phyloP scores from a whole-genome alignment of 176 grass and related monocot species.

The Hordeum marinum region DNA sequence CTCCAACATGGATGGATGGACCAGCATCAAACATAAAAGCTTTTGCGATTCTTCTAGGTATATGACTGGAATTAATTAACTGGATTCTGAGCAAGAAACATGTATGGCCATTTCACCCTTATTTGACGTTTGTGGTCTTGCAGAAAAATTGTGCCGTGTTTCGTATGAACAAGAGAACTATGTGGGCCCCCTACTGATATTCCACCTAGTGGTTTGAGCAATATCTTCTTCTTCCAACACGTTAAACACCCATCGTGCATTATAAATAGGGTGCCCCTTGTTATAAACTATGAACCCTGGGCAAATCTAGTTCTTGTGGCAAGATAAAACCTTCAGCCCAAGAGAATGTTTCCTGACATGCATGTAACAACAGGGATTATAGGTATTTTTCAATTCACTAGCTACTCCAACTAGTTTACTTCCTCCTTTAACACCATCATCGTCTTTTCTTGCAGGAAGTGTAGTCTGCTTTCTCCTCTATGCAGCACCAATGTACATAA shows the following conservation, averaged over 20 bases:
- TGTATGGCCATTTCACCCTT: background rate
- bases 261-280: constrained; percentile 21
- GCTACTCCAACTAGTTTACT: background rate
- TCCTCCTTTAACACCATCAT: background rate
- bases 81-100: background rate
- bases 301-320: background rate
- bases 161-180: background rate
- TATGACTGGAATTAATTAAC: background rate
- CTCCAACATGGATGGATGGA: background rate
- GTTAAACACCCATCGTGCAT: background rate
- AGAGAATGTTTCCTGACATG: constrained; percentile 21
- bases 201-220: constrained; percentile 16
- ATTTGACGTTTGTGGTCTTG: background rate
- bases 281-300: background rate
- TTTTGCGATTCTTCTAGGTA: background rate
- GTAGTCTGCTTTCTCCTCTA: constrained; percentile 59
- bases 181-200: background rate
- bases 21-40: constrained; percentile 4
- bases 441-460: constrained; percentile 45
- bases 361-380: constrained; percentile 49
- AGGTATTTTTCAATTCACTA: constrained; percentile 34
- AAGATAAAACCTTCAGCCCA: background rate
- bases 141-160: background rate
- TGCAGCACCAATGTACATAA: constrained; percentile 55
- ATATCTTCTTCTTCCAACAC: background rate